These are phyloP conservation scores for Ceratopteris richardii DNA, from an alignment of 75 land plant species.

Conservation along the genomic window DNA sequence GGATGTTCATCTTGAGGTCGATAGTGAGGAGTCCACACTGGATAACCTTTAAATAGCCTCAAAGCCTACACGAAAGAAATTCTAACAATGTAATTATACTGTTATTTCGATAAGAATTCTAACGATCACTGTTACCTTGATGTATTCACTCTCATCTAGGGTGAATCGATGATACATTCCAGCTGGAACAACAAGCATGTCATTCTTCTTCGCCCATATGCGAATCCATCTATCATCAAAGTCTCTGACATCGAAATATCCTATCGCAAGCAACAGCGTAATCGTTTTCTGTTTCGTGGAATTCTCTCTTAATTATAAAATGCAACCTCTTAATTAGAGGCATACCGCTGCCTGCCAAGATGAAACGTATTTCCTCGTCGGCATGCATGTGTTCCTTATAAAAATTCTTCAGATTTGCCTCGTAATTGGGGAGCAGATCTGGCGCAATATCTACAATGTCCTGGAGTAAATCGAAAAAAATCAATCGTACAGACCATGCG, in stretches of 20 bases:
- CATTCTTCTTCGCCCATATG: constrained; percentile 76
- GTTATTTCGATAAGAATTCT: not conserved
- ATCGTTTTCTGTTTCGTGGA: not conserved
- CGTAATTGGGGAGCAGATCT: constrained; percentile 80
- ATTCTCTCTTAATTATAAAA: not conserved
- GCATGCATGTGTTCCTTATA: constrained; percentile 89
- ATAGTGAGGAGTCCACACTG: constrained; percentile 89
- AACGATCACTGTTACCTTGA: constrained; percentile 75
- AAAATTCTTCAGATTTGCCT: constrained; percentile 71
- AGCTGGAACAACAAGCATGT: constrained; percentile 84
- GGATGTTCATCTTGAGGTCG: constrained; percentile 90
- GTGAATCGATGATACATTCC: constrained; percentile 95
- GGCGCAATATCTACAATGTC: constrained; percentile 74
- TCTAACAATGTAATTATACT: too few relatives aligned
- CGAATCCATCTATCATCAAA: constrained; percentile 73
- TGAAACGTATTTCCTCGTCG: constrained; percentile 91
- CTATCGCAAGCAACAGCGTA: constrained; percentile 15
- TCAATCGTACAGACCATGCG: not conserved
- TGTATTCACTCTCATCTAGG: constrained; percentile 64
- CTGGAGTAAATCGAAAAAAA: constrained; percentile 18
- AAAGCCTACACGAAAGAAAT: constrained; percentile 46
- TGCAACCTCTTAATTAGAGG: not conserved
- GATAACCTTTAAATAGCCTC: constrained; percentile 90
- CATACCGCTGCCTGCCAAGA: constrained; percentile 85
- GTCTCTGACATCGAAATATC: constrained; percentile 94